phyloP scores from a whole-genome alignment of 176 grass and related monocot species.

The Raddia guianensis region DNA sequence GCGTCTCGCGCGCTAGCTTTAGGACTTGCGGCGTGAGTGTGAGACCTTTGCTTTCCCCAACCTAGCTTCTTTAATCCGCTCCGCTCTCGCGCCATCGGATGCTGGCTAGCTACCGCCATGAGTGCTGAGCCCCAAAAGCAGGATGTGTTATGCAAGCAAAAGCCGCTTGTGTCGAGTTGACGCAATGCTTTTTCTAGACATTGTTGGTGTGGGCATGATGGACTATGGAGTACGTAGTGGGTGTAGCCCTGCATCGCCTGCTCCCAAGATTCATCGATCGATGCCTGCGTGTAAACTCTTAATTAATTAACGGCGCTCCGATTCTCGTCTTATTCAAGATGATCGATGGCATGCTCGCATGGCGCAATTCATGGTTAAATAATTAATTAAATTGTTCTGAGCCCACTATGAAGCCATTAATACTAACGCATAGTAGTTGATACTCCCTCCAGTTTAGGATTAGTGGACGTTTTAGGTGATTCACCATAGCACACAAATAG shows the following conservation, averaged over 20 bases:
- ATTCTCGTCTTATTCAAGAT: neutral
- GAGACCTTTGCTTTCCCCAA: constrained; percentile 42
- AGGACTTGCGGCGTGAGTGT: constrained; percentile 28
- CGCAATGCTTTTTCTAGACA: constrained; percentile 44
- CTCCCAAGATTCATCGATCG: constrained; percentile 27
- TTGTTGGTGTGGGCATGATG: constrained; percentile 39
- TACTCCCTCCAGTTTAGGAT: too few species aligned
- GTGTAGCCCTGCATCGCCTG: constrained; percentile 7
- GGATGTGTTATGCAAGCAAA: constrained; percentile 43
- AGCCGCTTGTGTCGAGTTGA: constrained; percentile 43
- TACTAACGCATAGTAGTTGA: neutral
- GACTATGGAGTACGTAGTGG: neutral
- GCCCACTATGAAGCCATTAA: too few species aligned
- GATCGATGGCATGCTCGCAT: neutral
- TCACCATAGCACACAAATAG: too few species aligned
- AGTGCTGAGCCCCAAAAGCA: constrained; percentile 47
- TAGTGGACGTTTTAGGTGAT: too few species aligned
- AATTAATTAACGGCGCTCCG: neutral
- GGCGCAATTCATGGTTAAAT: neutral
- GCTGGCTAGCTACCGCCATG: constrained; percentile 34
- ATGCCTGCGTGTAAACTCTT: constrained; percentile 2
- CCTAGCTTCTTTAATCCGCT: constrained; percentile 48
- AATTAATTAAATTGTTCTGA: neutral
- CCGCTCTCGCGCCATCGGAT: constrained; percentile 32
- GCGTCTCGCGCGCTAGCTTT: constrained; percentile 30